Evolutionary conservation across 495 filamentous ascomycete species (phyloP).

Genomic region (Tuber magnatum): DNA sequence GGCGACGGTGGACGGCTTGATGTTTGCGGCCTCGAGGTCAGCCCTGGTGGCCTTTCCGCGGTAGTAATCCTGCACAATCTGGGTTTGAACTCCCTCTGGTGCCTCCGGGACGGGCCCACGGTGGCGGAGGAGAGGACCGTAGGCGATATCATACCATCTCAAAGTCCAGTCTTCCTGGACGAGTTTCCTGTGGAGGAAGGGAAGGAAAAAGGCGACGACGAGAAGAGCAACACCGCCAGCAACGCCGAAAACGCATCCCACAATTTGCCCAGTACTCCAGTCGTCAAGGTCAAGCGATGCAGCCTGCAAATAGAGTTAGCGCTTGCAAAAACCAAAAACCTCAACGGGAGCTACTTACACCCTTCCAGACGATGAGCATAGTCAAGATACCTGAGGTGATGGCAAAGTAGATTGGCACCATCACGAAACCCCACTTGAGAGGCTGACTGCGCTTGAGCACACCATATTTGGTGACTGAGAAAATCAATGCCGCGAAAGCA

Average conservation of each 20-base stretch:
- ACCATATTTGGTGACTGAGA: constrained; percentile 56
- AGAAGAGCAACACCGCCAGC: constrained; percentile 51
- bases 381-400: constrained; percentile 55
- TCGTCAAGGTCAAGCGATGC: constrained; percentile 46
- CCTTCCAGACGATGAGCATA: constrained; percentile 59
- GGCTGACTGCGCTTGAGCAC: constrained; percentile 56
- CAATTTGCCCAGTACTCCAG: constrained; percentile 49
- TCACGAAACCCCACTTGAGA: constrained; percentile 51
- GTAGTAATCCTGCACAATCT: constrained; percentile 52
- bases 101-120: constrained; percentile 49
- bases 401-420: constrained; percentile 58
- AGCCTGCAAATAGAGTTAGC: constrained; percentile 22
- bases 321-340: neutral
- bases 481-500: constrained; percentile 56
- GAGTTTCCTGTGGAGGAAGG: constrained; percentile 56
- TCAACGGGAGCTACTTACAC: constrained; percentile 29
- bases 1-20: constrained; percentile 18
- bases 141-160: constrained; percentile 52
- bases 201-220: constrained; percentile 54
- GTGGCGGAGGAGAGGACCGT: constrained; percentile 52
- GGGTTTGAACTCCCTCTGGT: constrained; percentile 42
- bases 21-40: constrained; percentile 45
- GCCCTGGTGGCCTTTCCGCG: constrained; percentile 47
- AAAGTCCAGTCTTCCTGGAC: constrained; percentile 52
- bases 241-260: constrained; percentile 54